Base-by-base conservation (phyloP, 352 stramenopile species). In the Phytopythium chamaehyphon region DNA sequence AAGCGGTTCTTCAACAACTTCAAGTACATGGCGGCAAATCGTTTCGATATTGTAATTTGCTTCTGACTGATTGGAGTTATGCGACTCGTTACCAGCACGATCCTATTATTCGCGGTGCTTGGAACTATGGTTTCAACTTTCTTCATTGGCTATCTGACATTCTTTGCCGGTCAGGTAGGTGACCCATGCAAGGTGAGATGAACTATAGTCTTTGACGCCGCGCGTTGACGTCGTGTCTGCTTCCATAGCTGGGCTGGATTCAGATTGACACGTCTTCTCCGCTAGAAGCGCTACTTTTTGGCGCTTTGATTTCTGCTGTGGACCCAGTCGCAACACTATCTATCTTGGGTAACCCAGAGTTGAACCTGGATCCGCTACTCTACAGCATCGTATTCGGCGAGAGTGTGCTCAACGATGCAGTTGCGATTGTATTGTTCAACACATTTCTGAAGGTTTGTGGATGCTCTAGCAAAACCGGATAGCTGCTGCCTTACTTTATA, bases 1-100 rank as follows among this genome's bases (percentile, higher is more conserved):
- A 95, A 96, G 77, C 76, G 88, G 40, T 98, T 98, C 61, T 98
- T 99, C 74, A 73, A 93, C 55, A 98, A 99, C 59, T 95, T 99
- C 68, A 89, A 76, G 78, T 86, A 52, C 39, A 57, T 57, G 2
- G 7, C 19, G 10, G n/a, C 9, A 22, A 18, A 19, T 9, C 11
- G 11, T 31, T 16, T 15, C 12, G 31, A 3, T n/a, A 15, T 2
- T 42, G 7, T 18, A 6, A 10, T 6, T 43, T 14, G 16, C 23
- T 21, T 5, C 21, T 38, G 24, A 45, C 6, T 42, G 26, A 33
- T 19, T 33, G 47, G 19, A 1, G 38, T 48, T 4, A 21, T n/a
- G n/a, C n/a, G n/a, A 21, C 38, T 26, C 37, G 12, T 40, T 22
- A 40, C n/a, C 44, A 92, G 89, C 37, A 96, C 95, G 3, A 99